Conservation (phyloP, 1,284 basidiomycete genomes). For the Leccinum pachyderme region DNA sequence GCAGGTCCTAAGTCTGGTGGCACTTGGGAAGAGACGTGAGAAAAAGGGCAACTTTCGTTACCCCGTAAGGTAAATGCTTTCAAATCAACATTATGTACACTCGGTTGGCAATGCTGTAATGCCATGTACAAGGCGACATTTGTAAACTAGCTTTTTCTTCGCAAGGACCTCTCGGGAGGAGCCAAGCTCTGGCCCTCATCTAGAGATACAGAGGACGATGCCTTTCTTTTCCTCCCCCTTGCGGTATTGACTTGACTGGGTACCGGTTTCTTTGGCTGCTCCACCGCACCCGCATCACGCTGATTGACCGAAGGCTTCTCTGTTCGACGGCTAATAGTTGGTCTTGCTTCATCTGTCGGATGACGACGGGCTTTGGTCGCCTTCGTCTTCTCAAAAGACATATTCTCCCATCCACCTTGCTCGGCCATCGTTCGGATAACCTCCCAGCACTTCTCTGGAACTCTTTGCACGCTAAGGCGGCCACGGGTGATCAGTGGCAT, state of each 20-base stretch:
- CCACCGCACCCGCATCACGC: conserved; percentile 33
- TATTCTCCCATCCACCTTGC: conserved; percentile 68
- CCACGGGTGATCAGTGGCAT: conserved; percentile 87
- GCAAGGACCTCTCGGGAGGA: conserved; percentile 24
- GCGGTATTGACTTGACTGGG: conserved; percentile 35
- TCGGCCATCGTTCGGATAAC: conserved; percentile 66
- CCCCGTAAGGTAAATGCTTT: not conserved
- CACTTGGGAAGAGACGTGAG: conserved; percentile 32
- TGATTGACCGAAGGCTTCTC: conserved; percentile 76
- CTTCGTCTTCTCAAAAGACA: conserved; percentile 49
- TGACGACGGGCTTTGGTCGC: conserved; percentile 60
- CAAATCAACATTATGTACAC: not conserved
- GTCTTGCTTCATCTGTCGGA: conserved; percentile 59
- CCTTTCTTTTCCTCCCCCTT: conserved; percentile 27
- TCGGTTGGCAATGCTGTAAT: not conserved
- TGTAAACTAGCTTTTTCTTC: conserved; percentile 16
- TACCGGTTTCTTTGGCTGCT: conserved; percentile 65
- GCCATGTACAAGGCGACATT: not conserved
- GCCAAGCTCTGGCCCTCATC: not conserved
- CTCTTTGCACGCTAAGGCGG: conserved; percentile 85
- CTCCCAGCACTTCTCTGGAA: conserved; percentile 68
- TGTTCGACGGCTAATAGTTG: conserved; percentile 49
- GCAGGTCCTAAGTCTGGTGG: conserved; percentile 9
- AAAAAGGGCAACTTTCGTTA: conserved; percentile 21
- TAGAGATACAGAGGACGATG: not conserved